A percentile compares a stretch with the other conserved stretches of the same genome.
Evolutionary conservation across 805 yeast genomes (phyloP).

Genomic region (Candida lessepsii): DNA sequence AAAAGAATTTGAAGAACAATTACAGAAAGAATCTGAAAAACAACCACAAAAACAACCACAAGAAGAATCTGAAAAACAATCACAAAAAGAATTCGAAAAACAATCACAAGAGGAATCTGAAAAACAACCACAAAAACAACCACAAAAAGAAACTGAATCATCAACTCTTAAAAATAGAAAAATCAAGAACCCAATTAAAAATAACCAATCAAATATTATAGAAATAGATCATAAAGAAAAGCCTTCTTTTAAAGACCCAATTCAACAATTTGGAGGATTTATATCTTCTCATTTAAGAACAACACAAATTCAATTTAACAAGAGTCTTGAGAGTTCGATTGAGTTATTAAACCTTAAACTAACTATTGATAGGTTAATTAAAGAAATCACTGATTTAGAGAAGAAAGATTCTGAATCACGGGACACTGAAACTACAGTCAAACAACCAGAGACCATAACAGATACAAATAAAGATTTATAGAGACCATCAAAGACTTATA

Average conservation of each 20-base stretch:
- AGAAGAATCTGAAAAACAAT: too few relatives aligned
- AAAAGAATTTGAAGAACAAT: too few relatives aligned
- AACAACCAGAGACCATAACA: too few relatives aligned
- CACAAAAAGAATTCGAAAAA: too few relatives aligned
- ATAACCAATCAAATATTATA: too few relatives aligned
- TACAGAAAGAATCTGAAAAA: background rate
- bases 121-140: too few relatives aligned
- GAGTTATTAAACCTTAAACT: background rate
- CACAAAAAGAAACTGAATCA: background rate
- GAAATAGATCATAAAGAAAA: background rate
- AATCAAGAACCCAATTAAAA: background rate
- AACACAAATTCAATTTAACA: background rate
- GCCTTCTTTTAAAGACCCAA: constrained; percentile 1
- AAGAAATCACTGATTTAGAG: background rate
- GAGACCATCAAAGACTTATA: too few relatives aligned
- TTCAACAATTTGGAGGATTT: constrained; percentile 6
- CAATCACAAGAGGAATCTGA: background rate
- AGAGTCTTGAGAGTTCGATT: background rate
- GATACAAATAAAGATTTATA: too few relatives aligned
- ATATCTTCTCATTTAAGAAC: background rate
- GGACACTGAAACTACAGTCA: too few relatives aligned
- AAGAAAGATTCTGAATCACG: too few relatives aligned
- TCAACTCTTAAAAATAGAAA: background rate
- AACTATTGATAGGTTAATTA: background rate
- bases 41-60: background rate